A percentile compares a stretch with the other conserved stretches of the same genome.
Conservation (phyloP, 768 basidiomycete genomes). For the Rhodotorula toruloides region DNA sequence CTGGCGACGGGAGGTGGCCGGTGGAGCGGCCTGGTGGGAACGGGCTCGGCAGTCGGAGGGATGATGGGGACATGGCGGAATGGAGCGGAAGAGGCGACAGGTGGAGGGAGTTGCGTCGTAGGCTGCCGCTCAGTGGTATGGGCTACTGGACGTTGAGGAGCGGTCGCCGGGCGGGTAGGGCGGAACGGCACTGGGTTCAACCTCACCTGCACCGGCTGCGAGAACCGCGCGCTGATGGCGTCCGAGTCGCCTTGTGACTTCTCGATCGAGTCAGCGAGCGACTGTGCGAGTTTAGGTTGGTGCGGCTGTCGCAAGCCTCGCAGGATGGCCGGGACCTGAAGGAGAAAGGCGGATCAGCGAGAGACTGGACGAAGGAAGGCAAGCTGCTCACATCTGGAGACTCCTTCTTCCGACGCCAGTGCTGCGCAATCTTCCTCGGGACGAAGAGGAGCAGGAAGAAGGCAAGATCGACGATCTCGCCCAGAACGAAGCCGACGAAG, state of each 20-base stretch:
- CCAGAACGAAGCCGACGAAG: conserved; percentile 16
- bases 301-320: conserved; percentile 14
- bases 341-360: no score
- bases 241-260: neutral
- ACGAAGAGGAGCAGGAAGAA: conserved; percentile 1
- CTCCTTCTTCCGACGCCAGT: neutral
- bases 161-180: neutral
- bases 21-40: neutral
- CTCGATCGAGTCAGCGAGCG: conserved; percentile 30
- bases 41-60: neutral
- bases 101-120: neutral
- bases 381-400: no score
- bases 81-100: conserved; percentile 9
- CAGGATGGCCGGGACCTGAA: conserved; percentile 28
- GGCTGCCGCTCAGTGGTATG: neutral
- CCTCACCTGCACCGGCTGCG: conserved; percentile 11
- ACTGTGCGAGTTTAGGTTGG: conserved; percentile 8
- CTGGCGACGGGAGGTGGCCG: neutral
- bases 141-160: neutral
- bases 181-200: conserved; percentile 1
- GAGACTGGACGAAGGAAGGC: neutral
- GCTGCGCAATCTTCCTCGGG: neutral
- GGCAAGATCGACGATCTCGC: conserved; percentile 22
- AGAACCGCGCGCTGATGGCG: conserved; percentile 3
- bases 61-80: conserved; percentile 18